Conservation (phyloP, 1,284 basidiomycete species). For the Trichosporon faecale region DNA sequence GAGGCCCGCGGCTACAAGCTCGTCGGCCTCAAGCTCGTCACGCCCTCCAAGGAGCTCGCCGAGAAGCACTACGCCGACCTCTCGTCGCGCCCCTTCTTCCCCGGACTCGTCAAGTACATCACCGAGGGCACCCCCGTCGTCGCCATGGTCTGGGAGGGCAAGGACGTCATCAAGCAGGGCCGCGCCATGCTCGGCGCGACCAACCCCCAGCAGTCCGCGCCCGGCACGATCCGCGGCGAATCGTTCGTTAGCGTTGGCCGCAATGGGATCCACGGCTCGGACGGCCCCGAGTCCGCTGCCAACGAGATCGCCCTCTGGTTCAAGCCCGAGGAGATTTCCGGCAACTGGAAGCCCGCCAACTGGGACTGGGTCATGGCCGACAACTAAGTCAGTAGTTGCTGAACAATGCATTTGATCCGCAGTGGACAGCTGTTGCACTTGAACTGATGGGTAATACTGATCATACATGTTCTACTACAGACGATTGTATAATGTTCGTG, state of each 20-base stretch:
- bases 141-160: conserved; percentile 43
- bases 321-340: conserved; percentile 52
- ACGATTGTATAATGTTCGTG: neutral
- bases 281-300: conserved; percentile 55
- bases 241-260: conserved; percentile 30
- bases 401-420: conserved; percentile 5
- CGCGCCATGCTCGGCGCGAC: conserved; percentile 49
- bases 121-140: conserved; percentile 50
- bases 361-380: conserved; percentile 28
- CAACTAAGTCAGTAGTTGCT: conserved; percentile 18
- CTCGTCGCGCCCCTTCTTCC: conserved; percentile 45
- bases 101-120: conserved; percentile 48
- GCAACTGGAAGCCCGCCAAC: conserved; percentile 43
- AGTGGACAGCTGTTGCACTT: neutral
- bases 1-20: conserved; percentile 51
- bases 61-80: conserved; percentile 50
- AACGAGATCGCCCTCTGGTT: conserved; percentile 57
- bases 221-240: conserved; percentile 21
- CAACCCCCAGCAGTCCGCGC: conserved; percentile 47
- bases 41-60: conserved; percentile 44
- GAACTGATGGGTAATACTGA: neutral
- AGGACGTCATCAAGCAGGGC: conserved; percentile 49
- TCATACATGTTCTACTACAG: neutral
- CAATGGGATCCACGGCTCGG: conserved; percentile 55
- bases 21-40: conserved; percentile 49